phyloP scores from a whole-genome alignment of 805 yeast species.

The Yarrowia divulgata region DNA sequence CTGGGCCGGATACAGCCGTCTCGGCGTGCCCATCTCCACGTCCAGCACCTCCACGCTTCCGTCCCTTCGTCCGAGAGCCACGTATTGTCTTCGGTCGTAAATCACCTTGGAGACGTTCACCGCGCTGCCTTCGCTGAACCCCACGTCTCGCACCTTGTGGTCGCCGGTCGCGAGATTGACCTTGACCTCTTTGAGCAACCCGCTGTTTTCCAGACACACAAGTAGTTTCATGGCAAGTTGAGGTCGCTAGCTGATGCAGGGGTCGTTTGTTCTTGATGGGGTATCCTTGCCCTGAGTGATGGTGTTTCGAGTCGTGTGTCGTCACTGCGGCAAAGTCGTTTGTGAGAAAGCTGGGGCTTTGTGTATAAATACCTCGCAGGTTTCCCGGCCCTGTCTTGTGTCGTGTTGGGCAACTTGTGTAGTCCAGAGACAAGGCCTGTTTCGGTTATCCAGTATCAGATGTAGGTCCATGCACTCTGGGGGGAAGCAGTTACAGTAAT shows the following conservation, averaged over 20 bases:
- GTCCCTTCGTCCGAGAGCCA: slow-evolving; percentile 38
- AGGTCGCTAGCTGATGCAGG: not conserved
- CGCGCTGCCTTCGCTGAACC: slow-evolving; percentile 30
- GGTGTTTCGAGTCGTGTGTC: not conserved
- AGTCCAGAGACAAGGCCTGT: slow-evolving; percentile 6
- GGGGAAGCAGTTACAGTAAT: not conserved
- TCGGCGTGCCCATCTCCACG: slow-evolving; percentile 32
- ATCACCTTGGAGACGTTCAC: slow-evolving; percentile 27
- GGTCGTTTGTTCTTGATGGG: not conserved
- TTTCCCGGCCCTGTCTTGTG: not conserved
- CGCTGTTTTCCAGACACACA: slow-evolving; percentile 27
- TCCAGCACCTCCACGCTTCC: slow-evolving; percentile 37
- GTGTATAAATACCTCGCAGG: not conserved
- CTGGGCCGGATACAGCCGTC: slow-evolving; percentile 23
- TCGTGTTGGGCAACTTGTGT: slow-evolving; percentile 6
- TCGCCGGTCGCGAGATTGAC: slow-evolving; percentile 24
- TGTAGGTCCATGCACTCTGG: slow-evolving; percentile 24
- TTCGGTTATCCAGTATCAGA: slow-evolving; percentile 23
- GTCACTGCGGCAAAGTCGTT: not conserved
- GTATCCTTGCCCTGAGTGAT: not conserved
- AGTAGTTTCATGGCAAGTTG: slow-evolving; percentile 28
- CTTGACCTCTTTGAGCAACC: slow-evolving; percentile 29
- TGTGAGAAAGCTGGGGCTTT: not conserved
- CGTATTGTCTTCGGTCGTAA: slow-evolving; percentile 31
- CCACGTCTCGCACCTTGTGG: slow-evolving; percentile 17